Conservation (phyloP, 2,329 filamentous ascomycete species). For the Knufia petricola region DNA sequence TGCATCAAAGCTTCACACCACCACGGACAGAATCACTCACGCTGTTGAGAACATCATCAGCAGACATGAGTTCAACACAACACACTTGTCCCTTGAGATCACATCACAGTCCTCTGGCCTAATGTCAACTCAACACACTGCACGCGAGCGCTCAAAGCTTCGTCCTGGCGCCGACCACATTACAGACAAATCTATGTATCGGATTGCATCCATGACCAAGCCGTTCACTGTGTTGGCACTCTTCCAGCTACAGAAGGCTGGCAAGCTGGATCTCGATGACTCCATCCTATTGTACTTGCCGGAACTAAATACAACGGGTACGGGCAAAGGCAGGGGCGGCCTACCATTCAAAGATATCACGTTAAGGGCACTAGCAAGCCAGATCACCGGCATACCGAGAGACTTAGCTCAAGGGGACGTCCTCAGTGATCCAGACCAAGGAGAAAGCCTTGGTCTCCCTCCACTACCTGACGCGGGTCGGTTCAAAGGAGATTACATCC, state of each 20-base stretch:
- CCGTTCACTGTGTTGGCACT: slow-evolving; percentile 24
- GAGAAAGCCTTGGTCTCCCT: slow-evolving; percentile 15
- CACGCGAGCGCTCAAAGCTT: slow-evolving; percentile 11
- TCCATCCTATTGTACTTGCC: slow-evolving; percentile 21
- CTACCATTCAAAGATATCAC: slow-evolving; percentile 25
- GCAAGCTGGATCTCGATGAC: slow-evolving; percentile 24
- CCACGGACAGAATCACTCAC: slow-evolving; percentile 9
- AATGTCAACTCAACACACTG: slow-evolving; percentile 18
- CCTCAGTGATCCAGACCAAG: slow-evolving; percentile 7
- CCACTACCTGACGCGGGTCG: slow-evolving; percentile 1
- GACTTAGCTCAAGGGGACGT: slow-evolving; percentile 21
- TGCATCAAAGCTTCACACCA: slow-evolving; percentile 6
- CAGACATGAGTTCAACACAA: slow-evolving; percentile 12
- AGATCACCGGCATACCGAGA: slow-evolving; percentile 24
- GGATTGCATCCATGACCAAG: slow-evolving; percentile 26
- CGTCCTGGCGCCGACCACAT: slow-evolving; percentile 18
- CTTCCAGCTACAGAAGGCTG: slow-evolving; percentile 23
- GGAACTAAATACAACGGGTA: slow-evolving; percentile 4
- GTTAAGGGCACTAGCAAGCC: slow-evolving; percentile 22
- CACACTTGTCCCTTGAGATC: slow-evolving; percentile 21
- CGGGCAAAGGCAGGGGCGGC: slow-evolving; percentile 5
- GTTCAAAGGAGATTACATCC: neutral
- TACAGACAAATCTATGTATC: slow-evolving; percentile 20
- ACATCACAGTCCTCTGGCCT: slow-evolving; percentile 16
- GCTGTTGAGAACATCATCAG: slow-evolving; percentile 1